These are phyloP conservation scores for Candida arabinofermentans DNA, from an alignment of 805 yeast genomes.

Conservation along the genomic window DNA sequence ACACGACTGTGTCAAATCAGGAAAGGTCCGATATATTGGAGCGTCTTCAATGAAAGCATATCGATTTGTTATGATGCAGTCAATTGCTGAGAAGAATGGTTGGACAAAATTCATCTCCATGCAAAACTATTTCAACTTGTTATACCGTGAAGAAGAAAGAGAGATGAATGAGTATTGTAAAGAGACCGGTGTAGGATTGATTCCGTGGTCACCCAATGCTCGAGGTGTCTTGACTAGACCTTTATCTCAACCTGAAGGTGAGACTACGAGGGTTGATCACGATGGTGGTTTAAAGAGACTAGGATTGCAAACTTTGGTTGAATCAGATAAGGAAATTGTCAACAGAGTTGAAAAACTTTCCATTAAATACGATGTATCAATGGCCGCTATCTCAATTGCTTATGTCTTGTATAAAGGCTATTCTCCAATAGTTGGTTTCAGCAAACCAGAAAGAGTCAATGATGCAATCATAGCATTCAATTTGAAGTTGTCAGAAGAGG, in stretches of 20 bases:
- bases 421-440: constrained; percentile 53
- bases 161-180: constrained; percentile 56
- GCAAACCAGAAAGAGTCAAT: constrained; percentile 44
- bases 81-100: constrained; percentile 47
- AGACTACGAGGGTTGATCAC: background rate
- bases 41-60: constrained; percentile 55
- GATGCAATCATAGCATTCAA: constrained; percentile 44
- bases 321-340: constrained; percentile 34
- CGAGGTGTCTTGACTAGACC: constrained; percentile 55
- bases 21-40: constrained; percentile 50
- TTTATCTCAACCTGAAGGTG: constrained; percentile 4
- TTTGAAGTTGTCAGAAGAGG: constrained; percentile 36
- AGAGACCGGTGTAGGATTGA: constrained; percentile 47
- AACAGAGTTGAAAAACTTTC: constrained; percentile 51
- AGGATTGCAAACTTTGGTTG: constrained; percentile 18
- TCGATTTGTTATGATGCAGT: constrained; percentile 50
- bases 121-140: constrained; percentile 52
- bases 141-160: constrained; percentile 57
- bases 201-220: constrained; percentile 62
- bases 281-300: background rate
- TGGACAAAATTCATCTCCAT: constrained; percentile 55
- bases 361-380: constrained; percentile 39
- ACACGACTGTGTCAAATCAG: constrained; percentile 45
- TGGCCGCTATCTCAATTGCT: constrained; percentile 51
- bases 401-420: constrained; percentile 52